Conservation (phyloP, 495 filamentous ascomycete species). For the Letharia columbiana region DNA sequence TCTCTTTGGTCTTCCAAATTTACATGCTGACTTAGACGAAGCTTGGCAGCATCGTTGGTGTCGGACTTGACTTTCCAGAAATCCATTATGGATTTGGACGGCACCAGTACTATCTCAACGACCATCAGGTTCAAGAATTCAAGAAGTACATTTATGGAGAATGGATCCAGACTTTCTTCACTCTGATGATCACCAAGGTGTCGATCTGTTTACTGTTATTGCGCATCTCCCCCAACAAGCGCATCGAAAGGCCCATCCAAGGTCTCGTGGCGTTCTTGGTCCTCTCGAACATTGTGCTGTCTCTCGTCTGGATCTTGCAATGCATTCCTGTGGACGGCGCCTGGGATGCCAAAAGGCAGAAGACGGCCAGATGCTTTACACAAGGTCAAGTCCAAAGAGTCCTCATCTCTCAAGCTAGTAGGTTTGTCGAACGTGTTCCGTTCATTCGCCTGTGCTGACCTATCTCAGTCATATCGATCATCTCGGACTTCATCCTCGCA, state of each 20-base stretch:
- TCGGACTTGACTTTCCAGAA: conserved; percentile 8
- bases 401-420: conserved; percentile 16
- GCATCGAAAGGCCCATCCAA: conserved; percentile 11
- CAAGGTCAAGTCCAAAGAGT: conserved; percentile 5
- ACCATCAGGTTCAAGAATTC: conserved; percentile 12
- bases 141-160: conserved; percentile 14
- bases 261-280: conserved; percentile 11
- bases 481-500: conserved; percentile 30
- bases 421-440: not conserved
- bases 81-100: conserved; percentile 15
- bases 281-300: conserved; percentile 10
- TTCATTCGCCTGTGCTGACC: not conserved
- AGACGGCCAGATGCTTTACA: not conserved
- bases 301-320: conserved; percentile 14
- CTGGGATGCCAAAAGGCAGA: not conserved
- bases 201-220: conserved; percentile 18
- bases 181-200: conserved; percentile 18
- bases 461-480: conserved; percentile 11
- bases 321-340: conserved; percentile 13
- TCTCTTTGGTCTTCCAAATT: not conserved
- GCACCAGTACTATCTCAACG: conserved; percentile 16
- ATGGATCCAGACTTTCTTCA: conserved; percentile 20
- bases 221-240: conserved; percentile 4
- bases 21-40: not conserved
- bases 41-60: conserved; percentile 14